Base-by-base conservation (phyloP, 192 early-diverging fungal genomes). In the Coemansia sp. region DNA sequence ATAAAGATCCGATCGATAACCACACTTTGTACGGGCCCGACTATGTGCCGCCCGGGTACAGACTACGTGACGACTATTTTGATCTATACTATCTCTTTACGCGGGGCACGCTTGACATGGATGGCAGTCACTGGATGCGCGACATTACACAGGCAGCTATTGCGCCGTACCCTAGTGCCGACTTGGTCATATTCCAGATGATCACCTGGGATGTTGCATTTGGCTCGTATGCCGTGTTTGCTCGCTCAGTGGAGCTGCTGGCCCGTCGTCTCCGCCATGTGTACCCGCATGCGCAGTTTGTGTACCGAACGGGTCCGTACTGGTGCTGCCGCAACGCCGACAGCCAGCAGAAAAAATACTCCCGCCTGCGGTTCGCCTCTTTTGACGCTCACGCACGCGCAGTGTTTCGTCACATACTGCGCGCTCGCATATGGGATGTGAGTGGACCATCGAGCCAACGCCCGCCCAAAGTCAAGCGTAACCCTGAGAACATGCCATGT, bases 51-150 rank as follows among this genome's bases (percentile, higher is more conserved):
- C 71, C 60, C 1, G 71, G 65, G n/a, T 73, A 67, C 41, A 29
- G 49, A 10, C 22, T 56, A 10, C 72, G 55, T 48, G 14, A 57
- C 15, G 64, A 70, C 67, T 66, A 62, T 56, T 75, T 68, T 55
- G 69, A 77, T 47, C 59, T 77, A 8, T 69, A 68, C 59, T 77
- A 77, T 49, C 58, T 57, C 49, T 77, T 77, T 48, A 77, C 75
- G 5, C 65, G 69, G n/a, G 75, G 75, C 50, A 77, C 69, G 2
- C 52, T 53, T 14, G 69, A 72, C 65, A 69, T 68, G 69, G 53
- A 71, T 22, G 75, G 69, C 54, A 77, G 75, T 55, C 59, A 68
- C 66, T 77, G 75, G 75, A 48, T 50, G 7, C 65, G 69, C 49
- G 75, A 77, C 63, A 77, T 77, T 12, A 68, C 65, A 7, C 2